These are phyloP conservation scores for Globisporangium emineosum DNA, from an alignment of 352 stramenopile genomes.

Conservation along the genomic window DNA sequence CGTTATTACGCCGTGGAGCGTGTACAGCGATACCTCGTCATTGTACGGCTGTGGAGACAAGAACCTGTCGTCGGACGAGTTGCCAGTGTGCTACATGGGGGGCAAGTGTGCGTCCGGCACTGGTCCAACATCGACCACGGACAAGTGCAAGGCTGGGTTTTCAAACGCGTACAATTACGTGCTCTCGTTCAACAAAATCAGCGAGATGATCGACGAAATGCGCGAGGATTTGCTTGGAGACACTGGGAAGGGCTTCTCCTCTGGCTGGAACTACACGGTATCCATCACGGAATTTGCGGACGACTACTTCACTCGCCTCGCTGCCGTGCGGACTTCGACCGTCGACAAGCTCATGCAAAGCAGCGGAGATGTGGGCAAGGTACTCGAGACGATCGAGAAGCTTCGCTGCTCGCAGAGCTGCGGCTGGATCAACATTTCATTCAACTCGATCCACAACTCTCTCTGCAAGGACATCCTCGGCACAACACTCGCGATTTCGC, in stretches of 20 bases:
- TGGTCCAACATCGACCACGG: constrained; percentile 15
- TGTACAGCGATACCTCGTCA: constrained; percentile 35
- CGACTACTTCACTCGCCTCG: constrained; percentile 53
- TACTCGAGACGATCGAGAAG: constrained; percentile 61
- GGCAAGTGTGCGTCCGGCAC: constrained; percentile 29
- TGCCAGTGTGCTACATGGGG: constrained; percentile 68
- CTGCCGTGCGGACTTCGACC: constrained; percentile 33
- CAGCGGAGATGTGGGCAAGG: constrained; percentile 37
- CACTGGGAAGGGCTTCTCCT: constrained; percentile 55
- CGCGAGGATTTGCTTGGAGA: constrained; percentile 68
- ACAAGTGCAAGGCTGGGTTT: constrained; percentile 53
- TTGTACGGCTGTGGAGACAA: constrained; percentile 24
- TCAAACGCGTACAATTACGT: constrained; percentile 58
- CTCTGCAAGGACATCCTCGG: constrained; percentile 75
- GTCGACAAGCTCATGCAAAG: constrained; percentile 42
- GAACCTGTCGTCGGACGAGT: constrained; percentile 30
- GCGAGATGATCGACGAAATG: constrained; percentile 65
- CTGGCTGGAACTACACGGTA: constrained; percentile 56
- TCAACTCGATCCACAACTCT: constrained; percentile 70
- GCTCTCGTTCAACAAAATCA: constrained; percentile 54
- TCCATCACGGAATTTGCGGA: constrained; percentile 64
- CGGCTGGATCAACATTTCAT: constrained; percentile 79
- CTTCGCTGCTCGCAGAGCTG: constrained; percentile 75
- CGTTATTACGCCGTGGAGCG: constrained; percentile 53
- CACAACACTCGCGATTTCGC: constrained; percentile 72